Conservation (phyloP, 305 asterid genomes). For the Fraxinus sp. region DNA sequence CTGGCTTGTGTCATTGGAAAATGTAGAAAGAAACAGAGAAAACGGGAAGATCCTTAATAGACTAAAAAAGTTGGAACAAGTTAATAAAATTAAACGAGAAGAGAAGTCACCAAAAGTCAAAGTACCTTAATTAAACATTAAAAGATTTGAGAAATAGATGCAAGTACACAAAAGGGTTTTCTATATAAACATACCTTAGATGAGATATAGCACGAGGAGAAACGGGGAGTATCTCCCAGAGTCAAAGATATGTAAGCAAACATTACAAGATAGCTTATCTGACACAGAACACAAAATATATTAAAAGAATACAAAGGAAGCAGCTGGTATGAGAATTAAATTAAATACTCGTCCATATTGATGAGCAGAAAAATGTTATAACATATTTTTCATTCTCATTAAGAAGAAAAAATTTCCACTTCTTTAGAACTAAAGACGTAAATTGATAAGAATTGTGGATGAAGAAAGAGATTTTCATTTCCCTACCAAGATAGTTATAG, state of each 20-base stretch:
- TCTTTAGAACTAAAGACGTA: neutral
- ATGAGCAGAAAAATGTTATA: neutral
- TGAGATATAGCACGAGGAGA: conserved; percentile 76
- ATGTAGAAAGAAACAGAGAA: neutral
- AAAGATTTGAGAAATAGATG: neutral
- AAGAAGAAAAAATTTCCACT: conserved; percentile 12
- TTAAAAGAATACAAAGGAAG: conserved; percentile 17
- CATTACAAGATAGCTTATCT: conserved; percentile 99
- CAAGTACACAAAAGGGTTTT: neutral
- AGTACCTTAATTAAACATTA: neutral
- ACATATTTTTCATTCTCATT: neutral
- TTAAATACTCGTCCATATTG: neutral
- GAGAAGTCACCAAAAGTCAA: neutral
- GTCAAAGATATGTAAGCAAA: conserved; percentile 99
- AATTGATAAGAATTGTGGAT: neutral
- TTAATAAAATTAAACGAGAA: neutral
- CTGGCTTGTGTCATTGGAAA: neutral
- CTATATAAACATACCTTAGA: conserved; percentile 69
- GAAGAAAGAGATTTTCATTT: conserved; percentile 21
- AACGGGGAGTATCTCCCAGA: conserved; percentile 85
- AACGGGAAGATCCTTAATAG: neutral
- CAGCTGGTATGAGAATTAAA: conserved; percentile 2
- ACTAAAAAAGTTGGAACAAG: neutral
- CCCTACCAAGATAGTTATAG: conserved; percentile 84
- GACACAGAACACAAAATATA: conserved; percentile 31